Percentiles rank a stretch among this genome's conserved stretches.
Evolutionary conservation across 2,329 filamentous ascomycete genomes (phyloP).

Genomic region (Leptographium galeiforme): DNA sequence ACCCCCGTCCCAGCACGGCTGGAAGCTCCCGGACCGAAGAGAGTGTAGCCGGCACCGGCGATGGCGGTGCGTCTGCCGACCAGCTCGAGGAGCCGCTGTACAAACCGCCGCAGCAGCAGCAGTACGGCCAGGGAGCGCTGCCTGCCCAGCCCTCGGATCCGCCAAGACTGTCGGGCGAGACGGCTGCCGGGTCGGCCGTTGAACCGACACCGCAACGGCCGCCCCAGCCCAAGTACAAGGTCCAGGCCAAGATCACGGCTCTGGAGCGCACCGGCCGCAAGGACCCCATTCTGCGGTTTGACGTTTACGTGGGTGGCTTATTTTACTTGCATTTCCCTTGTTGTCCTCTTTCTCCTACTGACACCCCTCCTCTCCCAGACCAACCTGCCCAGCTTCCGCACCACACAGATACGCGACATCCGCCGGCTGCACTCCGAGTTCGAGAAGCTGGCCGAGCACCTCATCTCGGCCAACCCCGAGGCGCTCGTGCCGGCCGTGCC

Average conservation of each 20-base stretch:
- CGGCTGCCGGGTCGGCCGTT: slow-evolving; percentile 4
- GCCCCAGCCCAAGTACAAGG: slow-evolving; percentile 59
- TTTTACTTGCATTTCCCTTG: neutral
- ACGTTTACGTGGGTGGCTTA: slow-evolving; percentile 84
- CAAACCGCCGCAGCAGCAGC: slow-evolving; percentile 15
- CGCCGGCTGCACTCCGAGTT: slow-evolving; percentile 93
- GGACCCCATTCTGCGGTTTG: slow-evolving; percentile 86
- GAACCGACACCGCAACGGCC: slow-evolving; percentile 24
- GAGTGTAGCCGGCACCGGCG: slow-evolving; percentile 15
- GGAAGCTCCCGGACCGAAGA: slow-evolving; percentile 28
- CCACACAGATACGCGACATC: slow-evolving; percentile 95
- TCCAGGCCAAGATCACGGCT: slow-evolving; percentile 90
- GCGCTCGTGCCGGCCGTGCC: slow-evolving; percentile 88
- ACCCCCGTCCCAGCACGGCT: slow-evolving; percentile 32
- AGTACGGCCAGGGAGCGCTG: neutral
- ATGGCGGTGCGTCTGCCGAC: slow-evolving; percentile 6
- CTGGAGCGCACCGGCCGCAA: slow-evolving; percentile 90
- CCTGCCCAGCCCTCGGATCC: slow-evolving; percentile 7
- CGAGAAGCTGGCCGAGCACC: slow-evolving; percentile 84
- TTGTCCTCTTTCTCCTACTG: neutral
- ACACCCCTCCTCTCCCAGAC: slow-evolving; percentile 57
- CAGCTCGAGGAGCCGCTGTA: slow-evolving; percentile 17
- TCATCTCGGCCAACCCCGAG: slow-evolving; percentile 96
- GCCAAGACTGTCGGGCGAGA: slow-evolving; percentile 9
- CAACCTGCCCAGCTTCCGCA: slow-evolving; percentile 95